A percentile compares a stretch with the other conserved stretches of the same genome.
Conservation (phyloP, 1,284 basidiomycete genomes). For the Trichosporon coremiiforme region DNA sequence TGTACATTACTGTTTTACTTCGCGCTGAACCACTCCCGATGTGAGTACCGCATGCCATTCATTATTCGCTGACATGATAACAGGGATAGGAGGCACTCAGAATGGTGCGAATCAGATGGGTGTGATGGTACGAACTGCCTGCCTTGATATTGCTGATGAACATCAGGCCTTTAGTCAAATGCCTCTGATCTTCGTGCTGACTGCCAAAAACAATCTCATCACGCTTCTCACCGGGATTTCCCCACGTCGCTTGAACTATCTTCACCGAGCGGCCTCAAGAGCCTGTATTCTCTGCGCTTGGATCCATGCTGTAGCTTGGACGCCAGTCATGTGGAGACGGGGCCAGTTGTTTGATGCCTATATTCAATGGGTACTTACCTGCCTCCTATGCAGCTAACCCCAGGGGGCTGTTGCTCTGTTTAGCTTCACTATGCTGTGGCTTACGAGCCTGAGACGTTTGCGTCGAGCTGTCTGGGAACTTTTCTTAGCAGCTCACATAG, state of each 20-base stretch:
- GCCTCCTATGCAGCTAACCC: not conserved
- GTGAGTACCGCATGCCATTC: constrained; percentile 2
- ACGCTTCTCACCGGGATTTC: constrained; percentile 54
- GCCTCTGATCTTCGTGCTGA: constrained; percentile 53
- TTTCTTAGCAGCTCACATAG: constrained; percentile 61
- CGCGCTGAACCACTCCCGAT: constrained; percentile 30
- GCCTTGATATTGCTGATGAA: not conserved
- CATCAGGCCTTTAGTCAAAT: constrained; percentile 48
- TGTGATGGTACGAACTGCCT: constrained; percentile 31
- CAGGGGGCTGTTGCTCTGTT: constrained; percentile 44
- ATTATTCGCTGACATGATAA: not conserved
- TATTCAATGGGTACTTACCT: constrained; percentile 33
- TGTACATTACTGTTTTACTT: constrained; percentile 27
- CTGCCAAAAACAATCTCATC: constrained; percentile 56
- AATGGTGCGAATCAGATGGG: constrained; percentile 40
- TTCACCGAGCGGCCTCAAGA: constrained; percentile 55
- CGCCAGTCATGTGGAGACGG: constrained; percentile 33
- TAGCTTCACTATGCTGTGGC: constrained; percentile 57
- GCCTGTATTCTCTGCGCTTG: constrained; percentile 48
- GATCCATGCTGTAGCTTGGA: constrained; percentile 46
- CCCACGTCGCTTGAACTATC: constrained; percentile 58
- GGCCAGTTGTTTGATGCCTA: constrained; percentile 31
- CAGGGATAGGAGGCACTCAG: constrained; percentile 22
- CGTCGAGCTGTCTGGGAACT: constrained; percentile 60
- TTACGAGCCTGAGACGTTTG: constrained; percentile 57